phyloP scores from a whole-genome alignment of 2,329 filamentous ascomycete genomes.

The Coniella vitis region DNA sequence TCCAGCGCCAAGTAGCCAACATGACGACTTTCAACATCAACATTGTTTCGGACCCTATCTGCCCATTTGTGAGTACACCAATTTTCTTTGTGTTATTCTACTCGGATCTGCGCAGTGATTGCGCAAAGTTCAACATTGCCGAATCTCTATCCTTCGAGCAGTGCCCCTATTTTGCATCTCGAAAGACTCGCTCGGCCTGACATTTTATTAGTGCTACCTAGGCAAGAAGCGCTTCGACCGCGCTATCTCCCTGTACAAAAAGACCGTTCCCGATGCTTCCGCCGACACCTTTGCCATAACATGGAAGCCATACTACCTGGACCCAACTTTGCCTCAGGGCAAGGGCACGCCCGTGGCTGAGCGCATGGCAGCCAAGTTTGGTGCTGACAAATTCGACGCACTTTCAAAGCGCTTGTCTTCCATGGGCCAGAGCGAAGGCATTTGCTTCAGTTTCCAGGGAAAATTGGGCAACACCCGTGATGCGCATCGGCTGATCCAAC shows the following conservation, averaged over 20 bases:
- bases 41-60: conserved; percentile 75
- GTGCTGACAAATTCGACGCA: conserved; percentile 49
- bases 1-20: conserved; percentile 14
- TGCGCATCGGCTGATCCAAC: conserved; percentile 68
- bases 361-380: conserved; percentile 59
- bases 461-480: conserved; percentile 71
- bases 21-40: conserved; percentile 75
- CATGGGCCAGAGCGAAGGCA: conserved; percentile 59
- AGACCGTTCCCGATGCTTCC: conserved; percentile 48
- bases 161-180: not conserved
- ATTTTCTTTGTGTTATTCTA: not conserved
- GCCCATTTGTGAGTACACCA: conserved; percentile 48
- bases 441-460: conserved; percentile 66
- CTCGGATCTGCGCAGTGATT: not conserved
- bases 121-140: no score
- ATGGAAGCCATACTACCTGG: conserved; percentile 78
- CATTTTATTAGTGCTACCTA: conserved; percentile 57
- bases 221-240: conserved; percentile 69
- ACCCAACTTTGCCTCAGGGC: conserved; percentile 51
- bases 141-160: no score
- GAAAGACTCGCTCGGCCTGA: no score
- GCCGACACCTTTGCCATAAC: conserved; percentile 64
- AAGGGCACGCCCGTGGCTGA: conserved; percentile 37
- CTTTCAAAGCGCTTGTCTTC: conserved; percentile 51
- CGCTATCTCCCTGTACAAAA: conserved; percentile 62